Evolutionary conservation across 2,329 filamentous ascomycete genomes (phyloP), one percentile per base, ranked within the genome.

Genomic region (Aspergillus ustus): DNA sequence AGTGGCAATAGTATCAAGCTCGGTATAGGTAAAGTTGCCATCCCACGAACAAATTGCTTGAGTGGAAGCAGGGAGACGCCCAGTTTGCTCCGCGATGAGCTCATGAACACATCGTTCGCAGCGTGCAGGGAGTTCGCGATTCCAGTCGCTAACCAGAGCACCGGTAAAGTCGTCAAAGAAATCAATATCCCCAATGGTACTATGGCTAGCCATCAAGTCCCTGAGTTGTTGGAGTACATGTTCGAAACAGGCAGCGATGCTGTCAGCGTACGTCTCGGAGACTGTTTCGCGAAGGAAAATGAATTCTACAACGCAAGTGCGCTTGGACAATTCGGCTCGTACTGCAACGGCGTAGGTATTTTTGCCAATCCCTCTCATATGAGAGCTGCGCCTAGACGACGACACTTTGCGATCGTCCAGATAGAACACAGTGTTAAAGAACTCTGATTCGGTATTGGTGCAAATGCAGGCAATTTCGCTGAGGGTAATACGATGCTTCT

Each of bases 61-160:
- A 6, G 45, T 20, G 8, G 45, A 40, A 9, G n/a, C 37, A 11
- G 51, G 51, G 15, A 53, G 34, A 8, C 31, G 31, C n/a, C 19
- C 17, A 28, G 51, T 34, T 53, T 53, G 51, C 34, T 43, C 31
- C n/a, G 17, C 31, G 20, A 53, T 53, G 2, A 53, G 51, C 8
- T 53, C n/a, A 43, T 53, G 51, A 5, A 53, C 51, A 17, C 51
- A 53, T 43, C 31, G 17, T 34, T 53, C 51, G 20, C n/a, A 53
- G 4, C 15, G 51, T 43, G 37, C 31, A 20, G 51, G 51, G 19
- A 53, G 51, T 6, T 19, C 25, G 13, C 31, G 31, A 22, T 53
- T 53, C 51, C 51, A 53, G 29, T 53, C 51, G 3, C 37, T 37
- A 5, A 53, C n/a, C 31, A 53, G 19, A 13, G 34, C 31, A 17